A percentile compares a stretch with the other conserved stretches of the same genome.
Conservation (phyloP, 257 asterid species). For the Solanum rostratum region DNA sequence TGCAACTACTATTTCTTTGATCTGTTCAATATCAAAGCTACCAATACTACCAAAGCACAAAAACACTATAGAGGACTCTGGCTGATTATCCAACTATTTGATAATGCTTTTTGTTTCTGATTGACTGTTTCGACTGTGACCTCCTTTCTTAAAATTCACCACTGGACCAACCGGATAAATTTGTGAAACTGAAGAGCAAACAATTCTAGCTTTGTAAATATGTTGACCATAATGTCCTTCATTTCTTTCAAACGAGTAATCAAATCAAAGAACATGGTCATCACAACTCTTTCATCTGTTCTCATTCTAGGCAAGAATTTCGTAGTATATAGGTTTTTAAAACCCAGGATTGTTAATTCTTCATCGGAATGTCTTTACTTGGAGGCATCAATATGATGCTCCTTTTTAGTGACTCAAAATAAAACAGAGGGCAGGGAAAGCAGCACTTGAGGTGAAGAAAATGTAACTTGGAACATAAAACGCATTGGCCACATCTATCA, state of each 20-base stretch:
- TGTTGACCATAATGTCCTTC: constrained; percentile 33
- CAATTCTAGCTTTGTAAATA: constrained; percentile 31
- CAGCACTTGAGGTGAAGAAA: constrained; percentile 23
- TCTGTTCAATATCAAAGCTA: constrained; percentile 1
- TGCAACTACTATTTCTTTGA: constrained; percentile 9
- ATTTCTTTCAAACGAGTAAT: not conserved
- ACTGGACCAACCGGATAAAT: constrained; percentile 41
- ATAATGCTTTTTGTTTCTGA: not conserved
- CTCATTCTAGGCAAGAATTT: constrained; percentile 2
- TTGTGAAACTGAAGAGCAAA: constrained; percentile 12
- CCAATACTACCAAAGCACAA: constrained; percentile 22
- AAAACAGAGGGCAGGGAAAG: constrained; percentile 4
- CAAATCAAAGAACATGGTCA: not conserved
- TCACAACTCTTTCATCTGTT: not conserved
- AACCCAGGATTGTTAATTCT: constrained; percentile 9
- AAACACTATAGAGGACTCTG: constrained; percentile 7
- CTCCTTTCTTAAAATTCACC: not conserved
- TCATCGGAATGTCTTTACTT: not conserved
- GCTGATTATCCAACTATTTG: constrained; percentile 15
- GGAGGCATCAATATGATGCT: constrained; percentile 1
- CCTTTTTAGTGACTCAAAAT: not conserved
- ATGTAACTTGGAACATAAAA: constrained; percentile 22
- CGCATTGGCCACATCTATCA: constrained; percentile 28
- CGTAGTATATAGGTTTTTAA: constrained; percentile 9
- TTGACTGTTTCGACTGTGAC: not conserved